Percentiles rank a stretch among this genome's conserved stretches.
Evolutionary conservation across 495 filamentous ascomycete species (phyloP).

Genomic region (Xylaria telfairii): DNA sequence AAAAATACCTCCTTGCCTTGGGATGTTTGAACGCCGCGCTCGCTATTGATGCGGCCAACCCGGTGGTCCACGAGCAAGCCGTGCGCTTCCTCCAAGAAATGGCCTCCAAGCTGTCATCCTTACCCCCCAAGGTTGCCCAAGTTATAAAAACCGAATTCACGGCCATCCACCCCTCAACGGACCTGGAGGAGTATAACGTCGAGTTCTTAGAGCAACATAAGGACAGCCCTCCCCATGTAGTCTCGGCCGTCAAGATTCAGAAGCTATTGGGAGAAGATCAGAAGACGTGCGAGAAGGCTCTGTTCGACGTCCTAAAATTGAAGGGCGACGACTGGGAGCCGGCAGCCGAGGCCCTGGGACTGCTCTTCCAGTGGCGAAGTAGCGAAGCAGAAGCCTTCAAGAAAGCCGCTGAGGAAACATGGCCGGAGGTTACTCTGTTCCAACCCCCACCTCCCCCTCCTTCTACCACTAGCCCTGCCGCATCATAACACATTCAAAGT

Average conservation of each 20-base stretch:
- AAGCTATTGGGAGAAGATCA: constrained; percentile 65
- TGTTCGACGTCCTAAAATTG: constrained; percentile 62
- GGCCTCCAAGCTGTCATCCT: constrained; percentile 59
- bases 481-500: constrained; percentile 5
- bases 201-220: constrained; percentile 68
- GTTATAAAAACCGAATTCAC: constrained; percentile 71
- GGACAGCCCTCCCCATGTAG: constrained; percentile 66
- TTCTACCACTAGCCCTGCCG: background rate
- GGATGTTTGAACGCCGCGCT: constrained; percentile 80
- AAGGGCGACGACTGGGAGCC: constrained; percentile 63
- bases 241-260: constrained; percentile 65
- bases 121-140: constrained; percentile 64
- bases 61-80: constrained; percentile 79
- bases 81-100: constrained; percentile 71
- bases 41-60: constrained; percentile 70
- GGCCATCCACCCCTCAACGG: constrained; percentile 61
- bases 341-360: constrained; percentile 62
- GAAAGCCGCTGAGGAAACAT: constrained; percentile 69
- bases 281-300: constrained; percentile 63
- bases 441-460: constrained; percentile 15
- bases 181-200: constrained; percentile 71
- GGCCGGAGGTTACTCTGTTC: constrained; percentile 73
- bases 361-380: constrained; percentile 66
- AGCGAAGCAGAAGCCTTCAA: constrained; percentile 64
- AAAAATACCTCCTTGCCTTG: constrained; percentile 82